These are phyloP conservation scores for Thielaviopsis punctulata DNA, from an alignment of 2,329 filamentous ascomycete genomes.

Conservation along the genomic window DNA sequence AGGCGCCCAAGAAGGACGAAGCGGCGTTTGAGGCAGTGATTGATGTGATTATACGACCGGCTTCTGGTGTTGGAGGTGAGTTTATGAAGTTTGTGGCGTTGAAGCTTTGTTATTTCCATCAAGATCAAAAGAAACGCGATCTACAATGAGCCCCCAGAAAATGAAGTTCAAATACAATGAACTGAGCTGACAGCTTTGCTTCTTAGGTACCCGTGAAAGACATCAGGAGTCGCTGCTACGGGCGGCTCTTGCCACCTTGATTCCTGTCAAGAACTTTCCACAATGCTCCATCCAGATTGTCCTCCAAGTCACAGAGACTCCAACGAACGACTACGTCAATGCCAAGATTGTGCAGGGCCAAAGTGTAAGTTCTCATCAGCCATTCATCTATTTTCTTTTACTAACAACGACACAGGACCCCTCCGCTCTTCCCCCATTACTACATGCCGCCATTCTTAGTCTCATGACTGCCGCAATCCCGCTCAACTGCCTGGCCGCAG, in stretches of 20 bases:
- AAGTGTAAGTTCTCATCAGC: constrained; percentile 30
- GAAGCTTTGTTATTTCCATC: too few relatives aligned
- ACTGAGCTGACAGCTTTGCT: constrained; percentile 10
- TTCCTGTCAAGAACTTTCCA: constrained; percentile 60
- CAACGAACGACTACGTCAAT: constrained; percentile 47
- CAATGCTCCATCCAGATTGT: constrained; percentile 65
- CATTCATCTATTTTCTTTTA: not conserved
- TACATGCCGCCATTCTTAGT: constrained; percentile 63
- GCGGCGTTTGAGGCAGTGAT: constrained; percentile 79
- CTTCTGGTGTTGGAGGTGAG: constrained; percentile 64
- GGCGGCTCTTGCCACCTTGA: constrained; percentile 53
- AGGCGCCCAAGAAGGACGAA: constrained; percentile 73
- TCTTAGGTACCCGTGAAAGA: constrained; percentile 51
- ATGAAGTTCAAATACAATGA: not conserved
- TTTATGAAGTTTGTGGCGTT: too few relatives aligned
- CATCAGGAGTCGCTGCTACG: constrained; percentile 67
- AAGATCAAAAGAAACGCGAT: not conserved
- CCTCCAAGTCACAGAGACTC: constrained; percentile 56
- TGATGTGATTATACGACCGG: constrained; percentile 78
- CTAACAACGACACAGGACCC: constrained; percentile 41
- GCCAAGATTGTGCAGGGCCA: constrained; percentile 42
- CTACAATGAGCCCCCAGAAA: not conserved
- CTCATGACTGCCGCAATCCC: constrained; percentile 72
- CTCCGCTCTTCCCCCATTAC: constrained; percentile 59
- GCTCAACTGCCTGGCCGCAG: constrained; percentile 53